phyloP scores from a whole-genome alignment of 2,329 filamentous ascomycete species.

The Colletotrichum sublineola region DNA sequence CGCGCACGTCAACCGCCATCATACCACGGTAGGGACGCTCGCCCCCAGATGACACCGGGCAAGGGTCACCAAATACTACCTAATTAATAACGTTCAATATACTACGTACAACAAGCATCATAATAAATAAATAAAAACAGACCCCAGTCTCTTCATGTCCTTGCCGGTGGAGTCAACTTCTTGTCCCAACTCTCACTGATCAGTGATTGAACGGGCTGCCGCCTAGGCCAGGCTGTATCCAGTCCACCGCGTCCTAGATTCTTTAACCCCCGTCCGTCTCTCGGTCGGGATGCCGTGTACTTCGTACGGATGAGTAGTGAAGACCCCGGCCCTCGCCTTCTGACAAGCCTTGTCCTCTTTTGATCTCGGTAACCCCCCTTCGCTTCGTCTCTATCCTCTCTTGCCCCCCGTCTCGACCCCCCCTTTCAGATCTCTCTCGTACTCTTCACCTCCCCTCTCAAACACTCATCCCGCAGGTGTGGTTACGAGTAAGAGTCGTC shows the following conservation, averaged over 20 bases:
- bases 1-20: background rate
- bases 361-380: constrained; percentile 36
- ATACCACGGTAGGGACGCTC: too few species aligned
- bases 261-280: constrained; percentile 14
- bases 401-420: constrained; percentile 26
- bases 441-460: constrained; percentile 20
- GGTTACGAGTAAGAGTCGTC: constrained; percentile 13
- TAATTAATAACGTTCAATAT: background rate
- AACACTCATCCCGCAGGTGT: constrained; percentile 7
- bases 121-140: background rate
- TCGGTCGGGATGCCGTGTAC: constrained; percentile 15
- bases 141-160: constrained; percentile 1
- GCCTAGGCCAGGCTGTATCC: constrained; percentile 21
- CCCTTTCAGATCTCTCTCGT: constrained; percentile 22
- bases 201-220: constrained; percentile 31
- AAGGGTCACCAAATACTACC: background rate
- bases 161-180: constrained; percentile 17
- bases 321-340: constrained; percentile 18
- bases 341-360: constrained; percentile 21
- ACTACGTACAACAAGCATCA: background rate
- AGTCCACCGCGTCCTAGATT: constrained; percentile 7
- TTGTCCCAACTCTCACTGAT: constrained; percentile 17
- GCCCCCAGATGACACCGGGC: background rate
- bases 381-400: constrained; percentile 20
- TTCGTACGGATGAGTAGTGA: background rate